These are phyloP conservation scores for Nemania sp. DNA, from an alignment of 2,329 filamentous ascomycete genomes.

Conservation along the genomic window DNA sequence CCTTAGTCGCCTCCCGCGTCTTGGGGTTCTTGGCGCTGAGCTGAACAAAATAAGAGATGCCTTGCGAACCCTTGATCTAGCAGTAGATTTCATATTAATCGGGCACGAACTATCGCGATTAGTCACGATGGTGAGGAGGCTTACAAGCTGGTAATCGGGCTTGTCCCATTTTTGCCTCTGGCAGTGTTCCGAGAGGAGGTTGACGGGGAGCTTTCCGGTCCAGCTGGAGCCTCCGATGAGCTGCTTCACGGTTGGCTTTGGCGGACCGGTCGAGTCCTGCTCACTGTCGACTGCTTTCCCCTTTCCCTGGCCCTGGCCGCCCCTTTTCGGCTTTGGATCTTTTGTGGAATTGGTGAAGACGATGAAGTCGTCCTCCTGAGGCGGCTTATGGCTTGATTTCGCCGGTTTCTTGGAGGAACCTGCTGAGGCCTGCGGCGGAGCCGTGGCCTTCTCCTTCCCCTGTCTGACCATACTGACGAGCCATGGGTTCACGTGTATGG, in stretches of 20 bases:
- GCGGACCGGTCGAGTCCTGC: conserved; percentile 47
- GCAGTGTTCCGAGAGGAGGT: conserved; percentile 90
- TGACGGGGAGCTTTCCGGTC: conserved; percentile 96
- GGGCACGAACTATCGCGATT: conserved; percentile 25
- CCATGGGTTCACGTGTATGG: conserved; percentile 26
- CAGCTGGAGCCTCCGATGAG: conserved; percentile 93
- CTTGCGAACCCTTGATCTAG: conserved; percentile 68
- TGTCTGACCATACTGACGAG: conserved; percentile 53
- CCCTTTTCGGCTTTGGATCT: conserved; percentile 52
- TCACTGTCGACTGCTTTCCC: conserved; percentile 35
- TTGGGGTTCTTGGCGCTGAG: conserved; percentile 77
- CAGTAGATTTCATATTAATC: conserved; percentile 28
- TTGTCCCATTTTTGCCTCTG: conserved; percentile 95
- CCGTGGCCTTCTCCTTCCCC: conserved; percentile 54
- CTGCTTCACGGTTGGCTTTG: conserved; percentile 70
- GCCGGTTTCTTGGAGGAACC: conserved; percentile 40
- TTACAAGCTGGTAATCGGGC: conserved; percentile 84
- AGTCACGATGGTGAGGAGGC: conserved; percentile 28
- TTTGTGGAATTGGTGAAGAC: conserved; percentile 63
- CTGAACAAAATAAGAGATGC: conserved; percentile 80
- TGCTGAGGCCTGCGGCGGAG: conserved; percentile 39
- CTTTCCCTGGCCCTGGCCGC: conserved; percentile 31
- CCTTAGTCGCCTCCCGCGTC: conserved; percentile 72
- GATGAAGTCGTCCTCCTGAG: conserved; percentile 55
- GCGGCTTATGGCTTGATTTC: conserved; percentile 39